phyloP scores from a whole-genome alignment of 192 early-diverging fungal genomes.

The Entophlyctis luteolus region DNA sequence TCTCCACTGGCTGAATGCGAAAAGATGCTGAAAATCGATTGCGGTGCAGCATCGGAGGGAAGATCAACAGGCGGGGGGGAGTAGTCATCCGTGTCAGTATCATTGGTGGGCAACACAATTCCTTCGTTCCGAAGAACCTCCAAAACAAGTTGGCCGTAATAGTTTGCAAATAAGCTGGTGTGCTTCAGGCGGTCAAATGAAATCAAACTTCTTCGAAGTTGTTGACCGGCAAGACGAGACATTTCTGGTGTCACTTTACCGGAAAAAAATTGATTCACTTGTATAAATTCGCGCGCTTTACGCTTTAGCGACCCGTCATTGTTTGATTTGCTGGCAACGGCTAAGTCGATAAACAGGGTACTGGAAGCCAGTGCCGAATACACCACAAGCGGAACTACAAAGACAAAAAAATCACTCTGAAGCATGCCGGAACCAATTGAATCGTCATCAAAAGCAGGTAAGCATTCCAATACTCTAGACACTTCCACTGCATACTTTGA shows the following conservation, averaged over 20 bases:
- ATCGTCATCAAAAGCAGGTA: constrained; percentile 13
- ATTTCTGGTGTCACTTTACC: constrained; percentile 10
- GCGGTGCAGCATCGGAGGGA: background rate
- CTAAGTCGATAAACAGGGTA: constrained; percentile 43
- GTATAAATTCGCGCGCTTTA: background rate
- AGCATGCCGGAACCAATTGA: background rate
- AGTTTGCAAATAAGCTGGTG: constrained; percentile 36
- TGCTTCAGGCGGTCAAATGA: constrained; percentile 42
- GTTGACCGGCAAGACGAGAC: constrained; percentile 1
- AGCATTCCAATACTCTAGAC: constrained; percentile 26
- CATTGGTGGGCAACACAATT: constrained; percentile 5
- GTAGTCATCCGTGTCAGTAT: background rate
- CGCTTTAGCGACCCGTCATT: constrained; percentile 6
- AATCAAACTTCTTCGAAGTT: constrained; percentile 34
- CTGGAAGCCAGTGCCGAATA: constrained; percentile 40
- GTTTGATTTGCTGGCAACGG: constrained; percentile 17
- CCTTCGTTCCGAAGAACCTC: constrained; percentile 35
- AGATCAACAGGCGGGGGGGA: background rate
- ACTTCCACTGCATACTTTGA: constrained; percentile 31
- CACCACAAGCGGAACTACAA: constrained; percentile 46
- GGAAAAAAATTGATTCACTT: background rate
- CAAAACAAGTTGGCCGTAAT: constrained; percentile 43
- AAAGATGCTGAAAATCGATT: constrained; percentile 7
- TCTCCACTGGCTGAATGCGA: too few relatives aligned
- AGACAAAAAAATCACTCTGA: constrained; percentile 22